Base-by-base conservation (phyloP, 2,329 filamentous ascomycete genomes). In the Aspergillus pseudoglaucus region DNA sequence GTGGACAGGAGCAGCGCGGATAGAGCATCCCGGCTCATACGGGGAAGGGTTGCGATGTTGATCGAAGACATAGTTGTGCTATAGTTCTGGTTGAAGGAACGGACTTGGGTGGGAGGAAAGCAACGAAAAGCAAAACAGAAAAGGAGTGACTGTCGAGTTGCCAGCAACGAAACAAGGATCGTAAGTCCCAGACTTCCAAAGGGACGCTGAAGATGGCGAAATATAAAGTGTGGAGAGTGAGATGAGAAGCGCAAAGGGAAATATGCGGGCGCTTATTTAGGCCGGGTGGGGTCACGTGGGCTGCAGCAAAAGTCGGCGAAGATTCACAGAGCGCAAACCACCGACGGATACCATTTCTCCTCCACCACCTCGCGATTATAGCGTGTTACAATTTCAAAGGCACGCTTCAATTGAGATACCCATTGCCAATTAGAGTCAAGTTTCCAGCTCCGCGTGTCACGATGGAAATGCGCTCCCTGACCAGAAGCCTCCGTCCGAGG, bases 11-110 rank as follows among this genome's bases (percentile, higher is more conserved):
- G 77, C 44, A 82, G 75, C 17, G 80, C 70, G 0, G 86, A 82
- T 45, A 95, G 82, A n/a, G 77, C 71, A 53, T 85, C 76, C 32
- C 84, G 83, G 8, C 80, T 78, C 59, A 95, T 83, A 63, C 81
- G 83, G 58, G 79, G 73, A 30, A 95, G 77, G 41, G 70, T 77
- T 35, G 79, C 75, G 47, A 90, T 76, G 6, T 79, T 80, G 44
- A 80, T 70, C 64, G 77, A 77, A n/a, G 76, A 76, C 71, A 73
- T 71, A 18, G 37, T 37, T 25, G 17, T 27, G 25, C 27, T 25
- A 18, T 14, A 15, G 23, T 45, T 10, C 14, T 27, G 22, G 38
- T 39, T 39, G 44, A 37, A n/a, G 30, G 15, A 14, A 20, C 10
- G 18, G 37, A 39, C 37, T 39, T 22, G 37, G 37, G 37, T 39